Evolutionary conservation across 257 asterid genomes (phyloP), one percentile per base, ranked within the genome.

Genomic region (Solanum paucissectum): DNA sequence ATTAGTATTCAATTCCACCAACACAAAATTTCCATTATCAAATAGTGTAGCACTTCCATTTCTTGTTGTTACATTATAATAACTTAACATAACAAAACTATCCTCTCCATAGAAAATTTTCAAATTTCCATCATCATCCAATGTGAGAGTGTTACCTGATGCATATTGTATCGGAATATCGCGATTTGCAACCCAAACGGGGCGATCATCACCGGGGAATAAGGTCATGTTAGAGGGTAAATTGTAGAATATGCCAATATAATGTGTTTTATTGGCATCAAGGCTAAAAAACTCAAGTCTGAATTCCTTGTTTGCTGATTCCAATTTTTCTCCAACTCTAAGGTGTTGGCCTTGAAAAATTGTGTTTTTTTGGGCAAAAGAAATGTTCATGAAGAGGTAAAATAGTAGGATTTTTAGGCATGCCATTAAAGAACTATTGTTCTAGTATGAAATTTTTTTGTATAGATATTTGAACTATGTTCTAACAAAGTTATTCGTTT

Each of bases 151-250:
- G 23, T 14, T 73, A 73, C 87, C 89, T 4, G 87, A 84, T 64
- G 85, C 83, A 81, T 90, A 89, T 10, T 77, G 82, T 16, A 79
- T 44, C 0, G 89, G 93, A 36, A 4, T 46, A 83, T 88, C 79
- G 34, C 92, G 85, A 60, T 89, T 91, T 23, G 88, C 93, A 9
- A 89, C 83, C 93, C 93, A 91, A 74, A 89, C 76, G 7, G 91
- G 75, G 4, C 83, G 36, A n/a, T 83, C 23, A 46, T 82, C 82
- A 29, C 12, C 68, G 11, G 40, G 64, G 42, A 7, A 81, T 81
- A 81, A 27, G 4, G 85, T 46, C 68, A 2, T 46, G 85, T 46
- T 46, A 9, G 85, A 81, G 3, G 74, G 84, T 1, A 29, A 42
- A 62, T 34, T 77, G 86, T 79, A 82, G 86, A 88, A 88, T 86